Conservation (phyloP, 495 filamentous ascomycete genomes). For the Penicillium robsamsonii region DNA sequence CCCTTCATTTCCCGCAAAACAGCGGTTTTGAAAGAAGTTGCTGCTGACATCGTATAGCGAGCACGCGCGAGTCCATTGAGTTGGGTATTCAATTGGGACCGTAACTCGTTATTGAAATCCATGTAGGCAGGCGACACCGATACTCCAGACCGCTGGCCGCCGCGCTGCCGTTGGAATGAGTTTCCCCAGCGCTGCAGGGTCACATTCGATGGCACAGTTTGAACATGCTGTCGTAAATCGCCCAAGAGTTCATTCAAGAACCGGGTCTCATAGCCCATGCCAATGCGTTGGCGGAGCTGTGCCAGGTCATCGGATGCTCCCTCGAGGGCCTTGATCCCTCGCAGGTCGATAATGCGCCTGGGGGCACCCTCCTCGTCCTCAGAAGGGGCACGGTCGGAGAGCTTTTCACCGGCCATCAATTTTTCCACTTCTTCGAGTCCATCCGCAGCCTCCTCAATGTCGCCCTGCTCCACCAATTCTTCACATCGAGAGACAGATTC, state of each 20-base stretch:
- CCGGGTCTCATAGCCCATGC: slow-evolving; percentile 77
- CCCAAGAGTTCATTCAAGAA: slow-evolving; percentile 76
- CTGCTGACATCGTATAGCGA: slow-evolving; percentile 72
- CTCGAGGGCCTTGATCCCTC: slow-evolving; percentile 74
- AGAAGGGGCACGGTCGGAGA: slow-evolving; percentile 26
- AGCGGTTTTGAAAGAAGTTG: slow-evolving; percentile 82
- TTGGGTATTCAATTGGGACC: slow-evolving; percentile 61
- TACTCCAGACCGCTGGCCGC: slow-evolving; percentile 61
- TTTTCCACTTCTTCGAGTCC: slow-evolving; percentile 73
- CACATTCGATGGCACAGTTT: slow-evolving; percentile 64
- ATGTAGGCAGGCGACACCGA: slow-evolving; percentile 74
- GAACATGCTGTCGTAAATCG: slow-evolving; percentile 81
- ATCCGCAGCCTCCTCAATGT: slow-evolving; percentile 75
- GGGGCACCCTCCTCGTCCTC: slow-evolving; percentile 25
- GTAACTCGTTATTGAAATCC: slow-evolving; percentile 62
- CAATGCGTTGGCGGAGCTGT: slow-evolving; percentile 73
- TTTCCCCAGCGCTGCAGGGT: slow-evolving; percentile 77
- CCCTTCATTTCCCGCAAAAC: slow-evolving; percentile 82
- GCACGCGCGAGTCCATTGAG: slow-evolving; percentile 78
- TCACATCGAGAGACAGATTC: slow-evolving; percentile 75
- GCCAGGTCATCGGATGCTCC: slow-evolving; percentile 74
- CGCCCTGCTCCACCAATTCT: slow-evolving; percentile 72
- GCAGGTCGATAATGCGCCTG: slow-evolving; percentile 60
- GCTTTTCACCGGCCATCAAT: slow-evolving; percentile 67
- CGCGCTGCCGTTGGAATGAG: slow-evolving; percentile 61